phyloP scores from a whole-genome alignment of 345 rosid genomes.

The Linum lewisii region DNA sequence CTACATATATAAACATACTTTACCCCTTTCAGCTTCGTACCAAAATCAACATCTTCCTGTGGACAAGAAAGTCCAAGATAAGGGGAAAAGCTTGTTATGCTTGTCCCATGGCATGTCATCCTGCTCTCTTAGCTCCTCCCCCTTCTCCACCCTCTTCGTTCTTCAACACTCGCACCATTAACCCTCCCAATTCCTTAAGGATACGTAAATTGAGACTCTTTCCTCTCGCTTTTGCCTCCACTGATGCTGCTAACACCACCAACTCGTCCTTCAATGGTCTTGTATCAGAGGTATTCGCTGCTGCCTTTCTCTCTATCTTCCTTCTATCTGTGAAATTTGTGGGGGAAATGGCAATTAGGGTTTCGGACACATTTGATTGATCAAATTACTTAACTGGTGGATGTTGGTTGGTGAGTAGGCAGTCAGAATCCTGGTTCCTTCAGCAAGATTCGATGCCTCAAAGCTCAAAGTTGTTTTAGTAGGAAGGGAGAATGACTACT shows the following conservation, averaged over 20 bases:
- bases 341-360: no score
- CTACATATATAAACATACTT: no score
- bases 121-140: slow-evolving; percentile 33
- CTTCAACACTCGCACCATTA: slow-evolving; percentile 11
- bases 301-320: background rate
- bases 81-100: slow-evolving; percentile 31
- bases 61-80: slow-evolving; percentile 30
- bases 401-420: slow-evolving; percentile 35
- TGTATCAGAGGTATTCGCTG: slow-evolving; percentile 49
- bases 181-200: slow-evolving; percentile 18
- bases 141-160: slow-evolving; percentile 23
- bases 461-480: slow-evolving; percentile 63
- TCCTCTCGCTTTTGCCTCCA: slow-evolving; percentile 24
- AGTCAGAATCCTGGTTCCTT: slow-evolving; percentile 61
- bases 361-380: background rate
- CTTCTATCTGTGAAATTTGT: background rate
- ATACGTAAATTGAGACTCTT: background rate
- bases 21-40: no score
- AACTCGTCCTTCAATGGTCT: slow-evolving; percentile 37
- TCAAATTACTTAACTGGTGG: background rate
- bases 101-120: slow-evolving; percentile 69
- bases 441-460: slow-evolving; percentile 76
- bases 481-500: slow-evolving; percentile 32
- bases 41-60: no score
- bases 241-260: slow-evolving; percentile 12